Evolutionary conservation across 2,329 filamentous ascomycete genomes (phyloP).

Genomic region (Paecilomyces niveus): DNA sequence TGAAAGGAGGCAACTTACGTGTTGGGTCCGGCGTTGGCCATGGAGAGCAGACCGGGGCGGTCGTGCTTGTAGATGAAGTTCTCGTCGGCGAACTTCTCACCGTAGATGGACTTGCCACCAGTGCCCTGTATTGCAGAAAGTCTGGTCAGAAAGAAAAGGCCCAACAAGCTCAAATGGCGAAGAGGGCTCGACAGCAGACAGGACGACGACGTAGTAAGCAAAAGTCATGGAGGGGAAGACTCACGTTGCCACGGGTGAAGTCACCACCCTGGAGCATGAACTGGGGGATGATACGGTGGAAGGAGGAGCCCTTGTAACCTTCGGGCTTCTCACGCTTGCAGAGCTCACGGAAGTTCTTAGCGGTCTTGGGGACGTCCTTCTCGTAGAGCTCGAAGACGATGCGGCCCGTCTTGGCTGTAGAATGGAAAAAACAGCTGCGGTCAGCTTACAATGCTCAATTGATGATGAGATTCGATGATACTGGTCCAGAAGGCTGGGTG

Average conservation of each 20-base stretch:
- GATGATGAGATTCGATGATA: conserved; percentile 6
- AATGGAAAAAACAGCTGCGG: conserved; percentile 9
- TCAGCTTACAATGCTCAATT: conserved; percentile 14
- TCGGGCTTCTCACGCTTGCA: conserved; percentile 75
- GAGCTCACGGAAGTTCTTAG: conserved; percentile 75
- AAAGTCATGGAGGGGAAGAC: conserved; percentile 25
- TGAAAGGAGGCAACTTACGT: conserved; percentile 49
- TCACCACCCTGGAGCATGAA: conserved; percentile 98
- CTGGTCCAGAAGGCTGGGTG: conserved; percentile 1
- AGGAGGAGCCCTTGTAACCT: conserved; percentile 74
- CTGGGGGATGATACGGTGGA: conserved; percentile 87
- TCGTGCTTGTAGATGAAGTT: conserved; percentile 75
- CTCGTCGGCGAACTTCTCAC: conserved; percentile 90
- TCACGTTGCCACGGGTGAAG: conserved; percentile 86
- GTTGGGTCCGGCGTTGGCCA: conserved; percentile 94
- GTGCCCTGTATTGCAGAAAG: conserved; percentile 56
- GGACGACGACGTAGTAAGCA: neutral
- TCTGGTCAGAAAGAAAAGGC: neutral
- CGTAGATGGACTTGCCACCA: conserved; percentile 90
- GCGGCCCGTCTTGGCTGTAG: conserved; percentile 62
- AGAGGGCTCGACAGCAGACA: neutral
- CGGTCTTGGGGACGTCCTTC: conserved; percentile 79
- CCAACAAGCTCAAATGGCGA: neutral
- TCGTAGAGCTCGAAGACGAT: conserved; percentile 88
- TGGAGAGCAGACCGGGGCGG: conserved; percentile 74